phyloP scores from a whole-genome alignment of 441 rosid genomes.

The Pelargonium australe region DNA sequence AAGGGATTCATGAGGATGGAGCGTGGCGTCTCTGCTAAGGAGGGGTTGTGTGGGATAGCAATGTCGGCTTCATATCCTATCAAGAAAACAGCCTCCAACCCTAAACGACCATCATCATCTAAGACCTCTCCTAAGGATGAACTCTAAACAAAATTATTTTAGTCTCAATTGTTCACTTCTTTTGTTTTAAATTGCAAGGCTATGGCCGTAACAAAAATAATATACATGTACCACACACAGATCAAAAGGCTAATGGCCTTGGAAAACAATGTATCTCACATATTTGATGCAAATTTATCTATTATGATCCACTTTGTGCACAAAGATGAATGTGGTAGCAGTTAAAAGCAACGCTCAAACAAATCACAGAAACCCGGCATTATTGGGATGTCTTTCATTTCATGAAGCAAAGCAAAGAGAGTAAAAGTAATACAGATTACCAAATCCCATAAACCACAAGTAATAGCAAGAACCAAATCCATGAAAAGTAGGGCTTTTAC shows the following conservation, averaged over 20 bases:
- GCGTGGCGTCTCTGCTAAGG: slow-evolving; percentile 44
- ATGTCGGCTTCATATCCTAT: slow-evolving; percentile 81
- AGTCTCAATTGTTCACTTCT: slow-evolving; percentile 1
- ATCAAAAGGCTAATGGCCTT: not conserved
- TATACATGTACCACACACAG: not conserved
- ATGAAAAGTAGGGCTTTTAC: not conserved
- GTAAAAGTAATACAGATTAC: not conserved
- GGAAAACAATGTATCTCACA: not conserved
- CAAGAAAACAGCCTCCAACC: slow-evolving; percentile 58
- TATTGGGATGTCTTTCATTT: not conserved
- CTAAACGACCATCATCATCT: slow-evolving; percentile 14
- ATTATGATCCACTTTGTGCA: not conserved
- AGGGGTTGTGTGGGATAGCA: slow-evolving; percentile 78
- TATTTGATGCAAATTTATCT: not conserved
- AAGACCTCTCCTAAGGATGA: slow-evolving; percentile 47
- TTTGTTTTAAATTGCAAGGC: not conserved
- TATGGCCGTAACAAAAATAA: not conserved
- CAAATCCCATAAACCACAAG: not conserved
- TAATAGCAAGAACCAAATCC: not conserved
- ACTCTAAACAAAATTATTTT: slow-evolving; percentile 33
- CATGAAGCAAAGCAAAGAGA: not conserved
- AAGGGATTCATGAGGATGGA: slow-evolving; percentile 74
- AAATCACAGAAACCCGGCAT: not conserved
- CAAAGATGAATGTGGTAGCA: not conserved
- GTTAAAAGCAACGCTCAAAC: not conserved